Conservation (phyloP, 495 filamentous ascomycete species). For the Aspergillus ostianus region DNA sequence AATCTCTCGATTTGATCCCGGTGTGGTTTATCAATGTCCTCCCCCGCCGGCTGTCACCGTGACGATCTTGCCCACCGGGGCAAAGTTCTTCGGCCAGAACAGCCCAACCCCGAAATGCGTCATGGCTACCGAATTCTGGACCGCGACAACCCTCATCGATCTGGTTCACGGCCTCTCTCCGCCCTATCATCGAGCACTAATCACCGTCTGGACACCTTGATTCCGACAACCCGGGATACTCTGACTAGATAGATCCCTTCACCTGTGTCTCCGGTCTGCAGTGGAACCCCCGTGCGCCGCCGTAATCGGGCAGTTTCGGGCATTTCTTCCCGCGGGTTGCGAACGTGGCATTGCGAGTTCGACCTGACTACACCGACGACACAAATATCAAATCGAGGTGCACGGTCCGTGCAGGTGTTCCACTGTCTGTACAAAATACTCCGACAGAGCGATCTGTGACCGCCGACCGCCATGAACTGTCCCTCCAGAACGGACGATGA, state of each 20-base stretch:
- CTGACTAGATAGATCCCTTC: neutral
- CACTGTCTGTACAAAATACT: neutral
- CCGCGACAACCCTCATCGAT: neutral
- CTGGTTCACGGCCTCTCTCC: neutral
- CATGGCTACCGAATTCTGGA: neutral
- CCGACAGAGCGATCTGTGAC: neutral
- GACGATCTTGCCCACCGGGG: neutral
- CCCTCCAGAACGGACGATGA: conserved; percentile 63
- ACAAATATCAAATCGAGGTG: neutral
- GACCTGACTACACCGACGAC: neutral
- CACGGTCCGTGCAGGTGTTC: neutral
- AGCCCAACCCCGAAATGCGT: neutral
- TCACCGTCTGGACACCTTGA: neutral
- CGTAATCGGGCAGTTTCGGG: conserved; percentile 30
- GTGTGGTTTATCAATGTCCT: neutral
- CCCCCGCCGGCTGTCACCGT: neutral
- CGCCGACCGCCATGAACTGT: conserved; percentile 54
- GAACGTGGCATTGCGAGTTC: conserved; percentile 7
- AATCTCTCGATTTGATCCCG: neutral
- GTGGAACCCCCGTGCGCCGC: neutral
- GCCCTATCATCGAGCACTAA: neutral
- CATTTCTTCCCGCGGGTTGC: conserved; percentile 11
- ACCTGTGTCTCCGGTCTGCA: neutral
- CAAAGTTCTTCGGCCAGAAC: neutral
- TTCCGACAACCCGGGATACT: neutral